Percentiles rank a stretch among this genome's conserved stretches.
phyloP scores from a whole-genome alignment of 805 yeast genomes.

The Candida insectalens region DNA sequence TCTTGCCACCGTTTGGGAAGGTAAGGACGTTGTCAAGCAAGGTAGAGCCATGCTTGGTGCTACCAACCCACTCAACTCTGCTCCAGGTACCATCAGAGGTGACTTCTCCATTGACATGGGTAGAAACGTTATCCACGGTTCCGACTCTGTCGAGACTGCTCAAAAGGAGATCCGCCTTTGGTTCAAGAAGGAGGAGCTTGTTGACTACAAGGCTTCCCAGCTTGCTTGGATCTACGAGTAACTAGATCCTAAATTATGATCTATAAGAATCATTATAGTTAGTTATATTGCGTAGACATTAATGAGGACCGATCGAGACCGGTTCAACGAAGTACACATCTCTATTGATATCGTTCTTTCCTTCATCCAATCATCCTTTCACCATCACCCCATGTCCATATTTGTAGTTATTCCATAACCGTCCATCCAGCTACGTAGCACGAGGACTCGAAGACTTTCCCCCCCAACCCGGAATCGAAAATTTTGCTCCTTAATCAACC shows the following conservation, averaged over 20 bases:
- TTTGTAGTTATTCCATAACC: too few species aligned
- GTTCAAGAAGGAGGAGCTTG: constrained; percentile 97
- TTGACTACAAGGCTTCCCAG: constrained; percentile 80
- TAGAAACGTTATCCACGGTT: constrained; percentile 98
- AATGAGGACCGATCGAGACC: too few species aligned
- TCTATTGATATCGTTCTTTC: too few species aligned
- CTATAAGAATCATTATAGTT: neutral
- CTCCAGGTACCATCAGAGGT: constrained; percentile 99
- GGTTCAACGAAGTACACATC: too few species aligned
- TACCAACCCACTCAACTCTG: constrained; percentile 94
- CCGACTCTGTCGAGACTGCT: constrained; percentile 98
- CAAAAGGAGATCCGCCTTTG: constrained; percentile 91
- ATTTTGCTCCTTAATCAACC: too few species aligned
- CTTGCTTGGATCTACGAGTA: constrained; percentile 93
- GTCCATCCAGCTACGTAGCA: too few species aligned
- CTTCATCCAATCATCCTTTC: too few species aligned
- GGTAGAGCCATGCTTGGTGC: constrained; percentile 98
- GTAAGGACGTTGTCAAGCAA: constrained; percentile 98
- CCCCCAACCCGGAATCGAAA: too few species aligned
- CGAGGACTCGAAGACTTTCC: too few species aligned
- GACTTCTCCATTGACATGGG: constrained; percentile 98
- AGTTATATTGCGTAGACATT: neutral
- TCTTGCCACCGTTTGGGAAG: constrained; percentile 99
- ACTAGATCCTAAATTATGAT: constrained; percentile 9
- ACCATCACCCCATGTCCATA: too few species aligned